Conservation (phyloP, 495 filamentous ascomycete species). For the Xylona heveae region DNA sequence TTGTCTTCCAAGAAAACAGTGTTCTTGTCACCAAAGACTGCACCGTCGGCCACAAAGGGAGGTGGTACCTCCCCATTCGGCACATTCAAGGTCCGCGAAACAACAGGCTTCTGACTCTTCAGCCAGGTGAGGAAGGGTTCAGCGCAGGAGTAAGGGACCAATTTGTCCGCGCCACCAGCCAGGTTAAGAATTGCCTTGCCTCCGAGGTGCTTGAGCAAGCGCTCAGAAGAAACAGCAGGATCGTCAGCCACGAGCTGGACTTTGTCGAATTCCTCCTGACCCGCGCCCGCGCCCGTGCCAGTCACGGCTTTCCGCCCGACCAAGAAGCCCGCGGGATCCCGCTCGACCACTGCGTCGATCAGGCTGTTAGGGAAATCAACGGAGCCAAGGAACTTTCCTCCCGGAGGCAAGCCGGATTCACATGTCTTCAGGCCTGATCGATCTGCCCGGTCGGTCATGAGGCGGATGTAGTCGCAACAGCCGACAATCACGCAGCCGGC, state of each 20-base stretch:
- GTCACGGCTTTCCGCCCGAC: too few species aligned
- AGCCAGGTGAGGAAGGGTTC: constrained; percentile 53
- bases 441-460: constrained; percentile 59
- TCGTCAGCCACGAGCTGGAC: too few species aligned
- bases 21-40: too few species aligned
- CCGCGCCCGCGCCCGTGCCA: constrained; percentile 11
- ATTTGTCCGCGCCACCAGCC: constrained; percentile 54
- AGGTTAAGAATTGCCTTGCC: constrained; percentile 64
- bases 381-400: constrained; percentile 48
- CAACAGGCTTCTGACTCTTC: constrained; percentile 34
- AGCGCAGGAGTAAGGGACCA: constrained; percentile 58
- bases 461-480: constrained; percentile 65
- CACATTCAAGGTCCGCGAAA: constrained; percentile 30
- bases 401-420: constrained; percentile 28
- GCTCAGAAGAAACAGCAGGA: constrained; percentile 5
- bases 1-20: too few species aligned
- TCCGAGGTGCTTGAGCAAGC: constrained; percentile 25
- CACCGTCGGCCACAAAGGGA: background rate
- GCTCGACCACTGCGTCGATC: constrained; percentile 33
- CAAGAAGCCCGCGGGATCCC: constrained; percentile 52
- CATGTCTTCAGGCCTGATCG: constrained; percentile 47
- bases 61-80: background rate
- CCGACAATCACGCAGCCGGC: constrained; percentile 66
- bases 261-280: constrained; percentile 18
- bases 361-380: constrained; percentile 51